A percentile compares a stretch with the other conserved stretches of the same genome.
phyloP scores from a whole-genome alignment of 257 asterid genomes.

The Penstemon newberryi region DNA sequence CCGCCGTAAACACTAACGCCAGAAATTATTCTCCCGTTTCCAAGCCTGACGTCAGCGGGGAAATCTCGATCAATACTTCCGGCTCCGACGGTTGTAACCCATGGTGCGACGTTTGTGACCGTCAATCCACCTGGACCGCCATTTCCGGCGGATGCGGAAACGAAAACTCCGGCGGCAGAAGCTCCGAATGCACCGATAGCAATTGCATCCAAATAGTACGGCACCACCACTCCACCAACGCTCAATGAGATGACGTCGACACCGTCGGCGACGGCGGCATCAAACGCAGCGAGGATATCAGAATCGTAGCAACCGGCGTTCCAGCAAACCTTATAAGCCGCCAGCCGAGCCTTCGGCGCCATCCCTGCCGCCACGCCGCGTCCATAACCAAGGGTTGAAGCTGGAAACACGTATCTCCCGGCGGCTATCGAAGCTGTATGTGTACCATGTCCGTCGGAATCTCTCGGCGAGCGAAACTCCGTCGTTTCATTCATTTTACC shows the following conservation, averaged over 20 bases:
- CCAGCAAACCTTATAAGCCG: conserved; percentile 91
- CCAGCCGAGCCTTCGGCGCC: conserved; percentile 95
- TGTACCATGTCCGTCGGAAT: conserved; percentile 91
- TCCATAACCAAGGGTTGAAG: conserved; percentile 80
- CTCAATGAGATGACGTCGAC: conserved; percentile 83
- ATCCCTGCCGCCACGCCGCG: conserved; percentile 90
- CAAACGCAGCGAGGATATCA: conserved; percentile 88
- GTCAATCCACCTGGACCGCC: conserved; percentile 88
- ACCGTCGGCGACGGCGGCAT: conserved; percentile 81
- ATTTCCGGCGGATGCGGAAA: conserved; percentile 88
- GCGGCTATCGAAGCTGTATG: conserved; percentile 98
- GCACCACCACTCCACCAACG: conserved; percentile 85
- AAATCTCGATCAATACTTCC: conserved; percentile 84
- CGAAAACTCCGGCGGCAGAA: conserved; percentile 64
- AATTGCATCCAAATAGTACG: conserved; percentile 76
- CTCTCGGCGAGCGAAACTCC: conserved; percentile 77
- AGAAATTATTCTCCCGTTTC: conserved; percentile 55
- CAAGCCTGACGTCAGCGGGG: conserved; percentile 78
- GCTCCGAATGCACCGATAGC: conserved; percentile 86
- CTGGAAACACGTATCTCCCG: conserved; percentile 83
- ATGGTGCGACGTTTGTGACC: conserved; percentile 83
- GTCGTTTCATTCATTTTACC: conserved; percentile 70
- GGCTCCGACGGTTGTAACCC: conserved; percentile 93
- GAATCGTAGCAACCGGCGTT: conserved; percentile 81
- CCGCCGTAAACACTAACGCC: conserved; percentile 83